Evolutionary conservation across 2,329 filamentous ascomycete species (phyloP).

Genomic region (Xylaria multiplex): DNA sequence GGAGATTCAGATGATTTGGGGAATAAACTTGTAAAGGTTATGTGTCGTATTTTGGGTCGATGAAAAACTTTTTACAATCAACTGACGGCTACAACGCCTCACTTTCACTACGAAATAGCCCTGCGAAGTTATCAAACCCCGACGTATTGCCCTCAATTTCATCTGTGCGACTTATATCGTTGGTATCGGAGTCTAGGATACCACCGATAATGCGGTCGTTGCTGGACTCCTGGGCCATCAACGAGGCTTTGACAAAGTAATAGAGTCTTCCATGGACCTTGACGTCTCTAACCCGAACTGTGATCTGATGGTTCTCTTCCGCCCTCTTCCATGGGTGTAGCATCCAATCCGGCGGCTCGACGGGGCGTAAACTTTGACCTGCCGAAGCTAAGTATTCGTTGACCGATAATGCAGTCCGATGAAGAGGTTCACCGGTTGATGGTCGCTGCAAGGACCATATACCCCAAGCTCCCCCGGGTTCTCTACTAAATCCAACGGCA

Average conservation of each 20-base stretch:
- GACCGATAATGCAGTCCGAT: conserved; percentile 19
- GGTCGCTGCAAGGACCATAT: conserved; percentile 27
- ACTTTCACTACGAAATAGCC: too few relatives aligned
- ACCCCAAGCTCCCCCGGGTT: conserved; percentile 15
- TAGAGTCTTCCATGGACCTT: conserved; percentile 20
- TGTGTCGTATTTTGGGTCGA: conserved; percentile 24
- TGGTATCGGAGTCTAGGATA: too few relatives aligned
- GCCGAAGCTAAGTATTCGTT: conserved; percentile 19
- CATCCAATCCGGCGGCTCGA: conserved; percentile 1
- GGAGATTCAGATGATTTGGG: background rate
- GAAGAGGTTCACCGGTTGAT: conserved; percentile 25
- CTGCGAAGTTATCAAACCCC: too few relatives aligned
- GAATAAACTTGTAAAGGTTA: conserved; percentile 18
- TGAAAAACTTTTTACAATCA: background rate
- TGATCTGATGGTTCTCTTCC: background rate
- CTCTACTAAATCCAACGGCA: conserved; percentile 23
- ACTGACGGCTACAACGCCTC: too few relatives aligned
- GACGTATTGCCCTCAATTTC: too few relatives aligned
- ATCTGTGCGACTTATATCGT: too few relatives aligned
- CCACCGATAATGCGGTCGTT: too few relatives aligned
- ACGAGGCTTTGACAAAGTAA: conserved; percentile 25
- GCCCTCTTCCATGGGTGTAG: conserved; percentile 11
- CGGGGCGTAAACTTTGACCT: background rate
- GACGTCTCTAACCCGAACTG: conserved; percentile 11
- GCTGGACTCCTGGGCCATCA: background rate